Evolutionary conservation across 352 stramenopile genomes (phyloP).

Genomic region (Pythium graminicola): DNA sequence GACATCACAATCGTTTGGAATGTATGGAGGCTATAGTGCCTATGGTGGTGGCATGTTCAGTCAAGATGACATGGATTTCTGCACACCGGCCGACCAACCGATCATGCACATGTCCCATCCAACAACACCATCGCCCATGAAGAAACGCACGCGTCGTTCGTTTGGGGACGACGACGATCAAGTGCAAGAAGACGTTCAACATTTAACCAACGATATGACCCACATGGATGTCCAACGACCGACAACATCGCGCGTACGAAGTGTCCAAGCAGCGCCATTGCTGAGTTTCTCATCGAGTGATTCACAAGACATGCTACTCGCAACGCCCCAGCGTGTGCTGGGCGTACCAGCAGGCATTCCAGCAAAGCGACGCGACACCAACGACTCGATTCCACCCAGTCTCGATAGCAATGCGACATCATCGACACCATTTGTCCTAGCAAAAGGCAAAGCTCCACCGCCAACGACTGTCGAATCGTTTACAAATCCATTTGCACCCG

Average conservation of each 20-base stretch:
- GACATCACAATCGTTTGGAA: constrained; percentile 18
- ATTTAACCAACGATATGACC: constrained; percentile 67
- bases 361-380: constrained; percentile 1
- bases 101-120: constrained; percentile 77
- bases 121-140: constrained; percentile 73
- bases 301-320: constrained; percentile 29
- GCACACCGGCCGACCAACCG: constrained; percentile 75
- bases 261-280: constrained; percentile 12
- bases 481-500: constrained; percentile 63
- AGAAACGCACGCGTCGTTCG: constrained; percentile 50
- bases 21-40: constrained; percentile 16
- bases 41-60: constrained; percentile 48
- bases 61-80: constrained; percentile 82
- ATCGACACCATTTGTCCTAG: not conserved
- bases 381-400: not conserved
- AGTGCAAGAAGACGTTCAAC: constrained; percentile 59
- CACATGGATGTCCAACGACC: constrained; percentile 52
- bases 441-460: constrained; percentile 4
- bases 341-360: constrained; percentile 15
- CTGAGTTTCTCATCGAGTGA: constrained; percentile 50
- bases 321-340: constrained; percentile 28
- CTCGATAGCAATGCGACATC: not conserved
- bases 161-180: constrained; percentile 22
- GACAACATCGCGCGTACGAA: not conserved
- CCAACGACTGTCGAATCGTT: constrained; percentile 38